These are phyloP conservation scores for Stylosanthes scabra DNA, from an alignment of 331 rosid species.

Conservation along the genomic window DNA sequence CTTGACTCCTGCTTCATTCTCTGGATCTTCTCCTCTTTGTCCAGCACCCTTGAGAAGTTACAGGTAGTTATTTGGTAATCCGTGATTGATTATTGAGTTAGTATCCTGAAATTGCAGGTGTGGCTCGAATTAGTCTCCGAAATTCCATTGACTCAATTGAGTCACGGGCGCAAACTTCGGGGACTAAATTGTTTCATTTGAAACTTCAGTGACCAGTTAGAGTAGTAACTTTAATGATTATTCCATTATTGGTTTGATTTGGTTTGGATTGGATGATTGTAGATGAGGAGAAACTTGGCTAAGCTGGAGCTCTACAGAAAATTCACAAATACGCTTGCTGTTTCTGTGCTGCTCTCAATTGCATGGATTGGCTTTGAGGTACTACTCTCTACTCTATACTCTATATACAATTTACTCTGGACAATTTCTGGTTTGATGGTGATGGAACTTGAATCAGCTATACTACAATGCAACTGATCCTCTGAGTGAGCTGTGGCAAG, in stretches of 20 bases:
- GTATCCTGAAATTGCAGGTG: too few relatives aligned
- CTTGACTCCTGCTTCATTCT: conserved; percentile 84
- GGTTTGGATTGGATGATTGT: conserved; percentile 44
- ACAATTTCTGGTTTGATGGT: conserved; percentile 20
- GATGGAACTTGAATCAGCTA: conserved; percentile 56
- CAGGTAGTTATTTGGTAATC: conserved; percentile 55
- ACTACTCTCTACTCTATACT: conserved; percentile 19
- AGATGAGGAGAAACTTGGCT: conserved; percentile 83
- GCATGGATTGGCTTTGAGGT: conserved; percentile 99
- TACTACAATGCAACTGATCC: conserved; percentile 97
- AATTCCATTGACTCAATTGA: too few relatives aligned
- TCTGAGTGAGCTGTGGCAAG: conserved; percentile 89
- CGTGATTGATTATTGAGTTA: too few relatives aligned
- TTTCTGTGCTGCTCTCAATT: conserved; percentile 81
- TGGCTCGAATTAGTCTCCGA: too few relatives aligned
- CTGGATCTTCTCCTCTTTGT: conserved; percentile 91
- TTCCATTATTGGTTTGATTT: too few relatives aligned
- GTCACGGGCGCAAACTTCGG: too few relatives aligned
- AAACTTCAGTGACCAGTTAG: too few relatives aligned
- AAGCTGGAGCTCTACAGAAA: conserved; percentile 92
- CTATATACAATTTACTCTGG: neutral
- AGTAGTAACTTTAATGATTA: too few relatives aligned
- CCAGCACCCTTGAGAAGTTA: conserved; percentile 89
- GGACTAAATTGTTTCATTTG: too few relatives aligned
- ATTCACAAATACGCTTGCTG: conserved; percentile 89